Evolutionary conservation across 768 basidiomycete species (phyloP).

Genomic region (Boletus tomentosulus): DNA sequence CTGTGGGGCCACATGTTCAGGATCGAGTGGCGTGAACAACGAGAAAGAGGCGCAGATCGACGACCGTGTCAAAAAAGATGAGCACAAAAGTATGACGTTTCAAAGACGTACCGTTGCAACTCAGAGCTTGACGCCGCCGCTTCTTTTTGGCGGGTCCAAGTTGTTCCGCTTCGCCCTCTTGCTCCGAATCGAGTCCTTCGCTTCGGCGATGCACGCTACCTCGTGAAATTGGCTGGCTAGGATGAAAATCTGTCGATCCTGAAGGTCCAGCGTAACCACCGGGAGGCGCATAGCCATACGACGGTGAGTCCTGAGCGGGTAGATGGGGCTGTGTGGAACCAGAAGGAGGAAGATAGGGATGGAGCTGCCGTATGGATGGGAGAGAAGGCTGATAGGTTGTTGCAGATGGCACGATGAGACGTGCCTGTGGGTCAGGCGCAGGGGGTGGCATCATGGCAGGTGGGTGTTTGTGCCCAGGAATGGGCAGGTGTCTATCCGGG

Average conservation of each 20-base stretch:
- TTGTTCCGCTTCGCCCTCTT: conserved; percentile 46
- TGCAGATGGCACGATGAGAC: conserved; percentile 23
- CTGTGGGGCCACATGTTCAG: conserved; percentile 34
- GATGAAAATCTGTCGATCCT: conserved; percentile 27
- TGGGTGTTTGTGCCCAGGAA: conserved; percentile 30
- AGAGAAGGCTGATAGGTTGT: conserved; percentile 34
- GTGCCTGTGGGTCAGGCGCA: conserved; percentile 24
- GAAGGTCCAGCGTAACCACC: conserved; percentile 20
- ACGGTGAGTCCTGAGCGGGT: conserved; percentile 23
- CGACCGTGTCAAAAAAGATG: conserved; percentile 13
- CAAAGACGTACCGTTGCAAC: conserved; percentile 67
- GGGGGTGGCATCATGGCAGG: conserved; percentile 26
- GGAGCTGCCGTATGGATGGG: conserved; percentile 66
- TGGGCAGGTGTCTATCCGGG: conserved; percentile 34
- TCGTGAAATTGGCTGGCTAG: conserved; percentile 16
- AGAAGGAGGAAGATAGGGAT: conserved; percentile 60
- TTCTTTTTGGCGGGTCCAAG: conserved; percentile 77
- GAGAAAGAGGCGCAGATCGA: conserved; percentile 3
- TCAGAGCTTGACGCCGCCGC: conserved; percentile 74
- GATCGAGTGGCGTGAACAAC: conserved; percentile 1
- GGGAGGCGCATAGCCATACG: conserved; percentile 26
- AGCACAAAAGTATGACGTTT: conserved; percentile 16
- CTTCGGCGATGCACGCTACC: conserved; percentile 28
- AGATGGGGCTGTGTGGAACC: conserved; percentile 29
- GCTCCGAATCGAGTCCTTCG: conserved; percentile 50